Base-by-base conservation (phyloP, 2,329 filamentous ascomycete species). In the Paecilomyces variotii region DNA sequence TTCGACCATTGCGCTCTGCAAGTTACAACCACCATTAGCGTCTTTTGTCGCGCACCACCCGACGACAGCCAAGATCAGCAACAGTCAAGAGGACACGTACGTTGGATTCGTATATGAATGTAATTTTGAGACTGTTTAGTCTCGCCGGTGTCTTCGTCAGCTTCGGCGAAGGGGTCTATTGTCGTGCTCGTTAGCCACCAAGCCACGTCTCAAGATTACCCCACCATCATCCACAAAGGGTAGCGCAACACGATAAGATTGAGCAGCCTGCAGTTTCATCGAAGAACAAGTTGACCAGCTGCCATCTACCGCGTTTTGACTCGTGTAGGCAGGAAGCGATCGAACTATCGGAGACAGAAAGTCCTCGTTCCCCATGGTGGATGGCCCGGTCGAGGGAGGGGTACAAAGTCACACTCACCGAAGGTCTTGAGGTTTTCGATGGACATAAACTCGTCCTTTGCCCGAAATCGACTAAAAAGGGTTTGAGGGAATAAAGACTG, bases 81-180 rank as follows among this genome's bases (percentile, higher is more conserved):
- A 34, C 34, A 28, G 58, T 25, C 12, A 35, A 59, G 12, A 5
- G 49, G 51, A 32, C 34, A 87, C 89, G 74, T 87, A 97, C 93
- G 94, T 79, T 99, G 94, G 78, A 97, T 97, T 80, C 94, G 92
- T 80, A 99, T 97, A 82, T 97, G 94, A 79, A 97, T 96, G 79
- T 97, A 96, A 81, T 96, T 95, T 82, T 96, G 90, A 77, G 89
- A 87, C 84, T 94, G 89, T 82, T 94, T 94, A 77, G 87, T 88
- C 82, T 96, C 90, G 84, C 91, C 92, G 79, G 89, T 91, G 80
- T 96, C 92, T 88, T 97, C 93, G 90, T 97, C 94, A 87, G 92
- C 94, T 90, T 97, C 94, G 88, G 94, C 94, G 91, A 99, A 99
- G 89, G 94, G 94, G 88, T 99, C 94, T 97, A 75, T 70, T 63